These are phyloP conservation scores for Suillus brevipes DNA, from an alignment of 768 basidiomycete species.

Conservation along the genomic window DNA sequence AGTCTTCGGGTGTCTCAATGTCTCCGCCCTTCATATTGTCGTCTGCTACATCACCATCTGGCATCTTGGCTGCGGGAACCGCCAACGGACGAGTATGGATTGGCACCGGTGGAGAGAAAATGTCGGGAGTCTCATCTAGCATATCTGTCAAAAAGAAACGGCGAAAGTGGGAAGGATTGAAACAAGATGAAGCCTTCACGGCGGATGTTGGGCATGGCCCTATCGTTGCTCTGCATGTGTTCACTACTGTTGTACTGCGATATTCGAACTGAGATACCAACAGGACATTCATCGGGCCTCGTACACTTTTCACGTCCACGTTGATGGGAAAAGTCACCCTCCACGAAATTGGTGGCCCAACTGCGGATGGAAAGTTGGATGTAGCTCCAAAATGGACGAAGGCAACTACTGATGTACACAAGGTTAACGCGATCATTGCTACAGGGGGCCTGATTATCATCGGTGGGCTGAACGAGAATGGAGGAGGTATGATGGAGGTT, in stretches of 20 bases:
- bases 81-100: slow-evolving; percentile 76
- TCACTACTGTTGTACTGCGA: not conserved
- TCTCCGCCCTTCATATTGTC: slow-evolving; percentile 78
- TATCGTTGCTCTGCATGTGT: slow-evolving; percentile 63
- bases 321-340: slow-evolving; percentile 58
- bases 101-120: slow-evolving; percentile 67
- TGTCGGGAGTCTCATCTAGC: slow-evolving; percentile 14
- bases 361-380: slow-evolving; percentile 37
- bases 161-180: slow-evolving; percentile 75
- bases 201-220: slow-evolving; percentile 69
- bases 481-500: slow-evolving; percentile 64
- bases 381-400: slow-evolving; percentile 49
- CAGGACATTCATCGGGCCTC: slow-evolving; percentile 52
- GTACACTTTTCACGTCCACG: slow-evolving; percentile 54
- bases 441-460: slow-evolving; percentile 52
- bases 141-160: slow-evolving; percentile 46
- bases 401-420: slow-evolving; percentile 45
- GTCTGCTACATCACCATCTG: slow-evolving; percentile 55
- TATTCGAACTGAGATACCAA: slow-evolving; percentile 3
- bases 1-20: slow-evolving; percentile 52
- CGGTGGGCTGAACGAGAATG: slow-evolving; percentile 60
- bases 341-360: slow-evolving; percentile 45
- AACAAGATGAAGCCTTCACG: slow-evolving; percentile 43
- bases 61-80: slow-evolving; percentile 66
- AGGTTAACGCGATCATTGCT: slow-evolving; percentile 64